A percentile compares a stretch with the other conserved stretches of the same genome.
These are phyloP conservation scores for Priceomyces carsonii DNA, from an alignment of 805 yeast genomes.

Conservation along the genomic window DNA sequence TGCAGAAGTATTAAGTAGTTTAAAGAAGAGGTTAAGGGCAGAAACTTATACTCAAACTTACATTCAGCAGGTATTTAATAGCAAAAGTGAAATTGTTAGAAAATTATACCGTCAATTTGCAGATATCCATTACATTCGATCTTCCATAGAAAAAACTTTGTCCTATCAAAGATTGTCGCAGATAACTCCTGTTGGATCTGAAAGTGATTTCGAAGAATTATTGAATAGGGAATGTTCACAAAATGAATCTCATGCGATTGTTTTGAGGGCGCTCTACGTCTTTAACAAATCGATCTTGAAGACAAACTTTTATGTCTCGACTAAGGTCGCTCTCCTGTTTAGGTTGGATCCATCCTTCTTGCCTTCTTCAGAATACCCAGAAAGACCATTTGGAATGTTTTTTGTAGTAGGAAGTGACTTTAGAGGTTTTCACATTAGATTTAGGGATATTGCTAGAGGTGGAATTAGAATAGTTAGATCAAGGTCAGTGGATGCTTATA, in stretches of 20 bases:
- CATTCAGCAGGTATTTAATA: slow-evolving; percentile 73
- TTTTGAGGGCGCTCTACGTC: slow-evolving; percentile 75
- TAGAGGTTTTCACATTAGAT: slow-evolving; percentile 95
- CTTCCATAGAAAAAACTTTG: slow-evolving; percentile 71
- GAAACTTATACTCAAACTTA: slow-evolving; percentile 90
- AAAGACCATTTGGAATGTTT: slow-evolving; percentile 92
- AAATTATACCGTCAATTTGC: slow-evolving; percentile 91
- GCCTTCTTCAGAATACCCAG: slow-evolving; percentile 86
- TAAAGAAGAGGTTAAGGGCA: slow-evolving; percentile 86
- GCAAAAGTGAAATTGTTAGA: slow-evolving; percentile 69
- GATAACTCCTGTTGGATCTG: slow-evolving; percentile 71
- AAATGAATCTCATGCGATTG: slow-evolving; percentile 76
- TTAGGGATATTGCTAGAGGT: slow-evolving; percentile 97
- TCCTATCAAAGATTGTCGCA: slow-evolving; percentile 85
- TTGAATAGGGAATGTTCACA: slow-evolving; percentile 73
- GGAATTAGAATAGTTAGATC: slow-evolving; percentile 95
- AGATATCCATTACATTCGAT: slow-evolving; percentile 79
- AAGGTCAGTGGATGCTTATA: slow-evolving; percentile 80
- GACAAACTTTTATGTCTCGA: slow-evolving; percentile 90
- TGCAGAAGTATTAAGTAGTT: slow-evolving; percentile 72
- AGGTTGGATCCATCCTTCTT: slow-evolving; percentile 84
- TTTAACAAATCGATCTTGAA: slow-evolving; percentile 88
- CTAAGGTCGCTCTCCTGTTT: slow-evolving; percentile 93
- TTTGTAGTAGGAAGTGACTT: slow-evolving; percentile 95
- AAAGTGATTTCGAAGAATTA: slow-evolving; percentile 69